Base-by-base conservation (phyloP, 2,329 filamentous ascomycete species). In the Stemphylium lycopersici region DNA sequence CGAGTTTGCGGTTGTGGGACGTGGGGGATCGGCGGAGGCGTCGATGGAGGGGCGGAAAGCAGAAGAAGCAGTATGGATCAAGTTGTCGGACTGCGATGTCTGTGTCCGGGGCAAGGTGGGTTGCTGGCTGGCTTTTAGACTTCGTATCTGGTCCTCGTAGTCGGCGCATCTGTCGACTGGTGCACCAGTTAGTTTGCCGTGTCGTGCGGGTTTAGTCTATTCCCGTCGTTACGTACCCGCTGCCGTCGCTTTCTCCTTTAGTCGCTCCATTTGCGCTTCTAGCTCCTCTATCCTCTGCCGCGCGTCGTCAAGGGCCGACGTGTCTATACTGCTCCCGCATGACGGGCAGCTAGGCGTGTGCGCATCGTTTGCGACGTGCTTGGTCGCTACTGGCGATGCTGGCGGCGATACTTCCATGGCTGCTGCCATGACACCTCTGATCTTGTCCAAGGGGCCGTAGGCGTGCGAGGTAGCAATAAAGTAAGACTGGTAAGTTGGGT, bases 141-240 rank as follows among this genome's bases (percentile, higher is more conserved):
- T 79, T 39, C 84, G 80, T 36, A 92, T 82, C 72, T 92, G 88
- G 74, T 91, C 89, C 76, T 93, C 90, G 80, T 91, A 92, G 78
- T 91, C 88, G 68, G 90, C 88, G 59, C 86, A 80, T 70, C 79
- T 85, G 62, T 81, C 79, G 43, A 80, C 83, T 83, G 52, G 46
- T 20, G 22, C 26, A n/a, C 11, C 18, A 12, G 46, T 61, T 22
- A 60, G 58, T 52, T n/a, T 43, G 10, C 6, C 6, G 20, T 34
- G 29, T 33, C 29, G 16, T 39, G 37, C 6, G 18, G 24, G 47
- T 33, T 24, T 38, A 24, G 36, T 36, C 13, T 44, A 16, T 7
- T 40, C 10, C 13, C 20, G 33, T 15, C 26, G 20, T 16, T 20
- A 20, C 80, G 48, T 75, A 84, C 83, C 81, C 61, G 82, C 80